A percentile compares a stretch with the other conserved stretches of the same genome.
phyloP scores from a whole-genome alignment of 1,284 basidiomycete species.

The Sanguinoderma infundibulare region DNA sequence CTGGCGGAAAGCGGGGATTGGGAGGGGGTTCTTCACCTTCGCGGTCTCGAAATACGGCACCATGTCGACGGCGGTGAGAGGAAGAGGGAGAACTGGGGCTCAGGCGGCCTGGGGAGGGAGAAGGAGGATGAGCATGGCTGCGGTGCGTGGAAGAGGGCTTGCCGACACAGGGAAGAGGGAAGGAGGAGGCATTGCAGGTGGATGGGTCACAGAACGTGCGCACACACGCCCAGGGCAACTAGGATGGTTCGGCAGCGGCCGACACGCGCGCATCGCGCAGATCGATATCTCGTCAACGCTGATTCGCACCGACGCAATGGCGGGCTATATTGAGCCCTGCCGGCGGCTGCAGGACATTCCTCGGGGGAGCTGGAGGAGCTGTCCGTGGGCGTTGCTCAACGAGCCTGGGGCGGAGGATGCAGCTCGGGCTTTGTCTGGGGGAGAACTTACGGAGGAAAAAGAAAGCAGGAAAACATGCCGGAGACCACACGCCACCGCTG shows the following conservation, averaged over 20 bases:
- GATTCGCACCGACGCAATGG: constrained; percentile 20
- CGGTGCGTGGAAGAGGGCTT: constrained; percentile 4
- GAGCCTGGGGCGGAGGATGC: neutral
- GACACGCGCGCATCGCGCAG: constrained; percentile 22
- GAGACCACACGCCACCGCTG: neutral
- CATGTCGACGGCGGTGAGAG: constrained; percentile 37
- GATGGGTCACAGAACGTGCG: neutral
- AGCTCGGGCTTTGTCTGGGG: neutral
- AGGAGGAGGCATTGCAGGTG: neutral
- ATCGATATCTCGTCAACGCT: constrained; percentile 27
- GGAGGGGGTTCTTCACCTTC: constrained; percentile 49
- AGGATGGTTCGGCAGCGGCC: constrained; percentile 14
- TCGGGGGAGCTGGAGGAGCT: neutral
- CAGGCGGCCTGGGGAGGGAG: neutral
- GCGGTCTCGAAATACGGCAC: constrained; percentile 84
- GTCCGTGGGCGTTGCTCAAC: neutral
- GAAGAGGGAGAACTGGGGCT: neutral
- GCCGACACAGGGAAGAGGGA: neutral
- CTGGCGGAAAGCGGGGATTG: constrained; percentile 18
- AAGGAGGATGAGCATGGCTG: neutral
- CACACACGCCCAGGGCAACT: neutral
- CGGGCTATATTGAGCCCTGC: neutral
- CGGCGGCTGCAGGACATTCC: neutral
- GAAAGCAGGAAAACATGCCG: neutral
- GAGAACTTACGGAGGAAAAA: neutral